Conservation (phyloP, 352 stramenopile species). For the Globisporangium solare region DNA sequence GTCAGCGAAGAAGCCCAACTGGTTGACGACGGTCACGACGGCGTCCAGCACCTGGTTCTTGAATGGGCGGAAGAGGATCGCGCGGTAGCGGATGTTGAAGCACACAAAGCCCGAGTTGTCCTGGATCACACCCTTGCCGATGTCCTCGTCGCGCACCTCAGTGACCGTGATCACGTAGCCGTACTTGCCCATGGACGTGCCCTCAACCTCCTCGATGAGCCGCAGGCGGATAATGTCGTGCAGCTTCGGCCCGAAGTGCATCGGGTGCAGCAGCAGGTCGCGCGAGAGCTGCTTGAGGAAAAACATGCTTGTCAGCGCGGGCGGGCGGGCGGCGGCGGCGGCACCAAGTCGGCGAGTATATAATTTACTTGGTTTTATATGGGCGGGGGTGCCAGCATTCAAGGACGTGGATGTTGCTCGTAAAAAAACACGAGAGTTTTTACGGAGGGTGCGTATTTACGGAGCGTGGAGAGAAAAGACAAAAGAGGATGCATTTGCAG, state of each 20-base stretch:
- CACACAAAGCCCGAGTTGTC: constrained; percentile 96
- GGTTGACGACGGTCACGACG: constrained; percentile 95
- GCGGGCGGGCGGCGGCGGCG: no score
- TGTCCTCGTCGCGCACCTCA: constrained; percentile 95
- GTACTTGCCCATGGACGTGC: constrained; percentile 94
- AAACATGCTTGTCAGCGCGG: no score
- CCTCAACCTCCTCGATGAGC: constrained; percentile 96
- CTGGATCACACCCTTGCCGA: constrained; percentile 96
- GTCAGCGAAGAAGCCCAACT: constrained; percentile 96
- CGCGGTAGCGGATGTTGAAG: constrained; percentile 95
- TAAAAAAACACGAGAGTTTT: no score
- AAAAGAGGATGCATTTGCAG: not conserved
- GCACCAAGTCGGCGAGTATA: no score
- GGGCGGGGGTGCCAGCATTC: no score
- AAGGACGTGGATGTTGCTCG: no score
- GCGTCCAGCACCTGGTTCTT: constrained; percentile 98
- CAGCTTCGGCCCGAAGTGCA: constrained; percentile 95
- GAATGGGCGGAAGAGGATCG: constrained; percentile 95
- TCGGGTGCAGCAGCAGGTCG: constrained; percentile 74
- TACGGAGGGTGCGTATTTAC: not conserved
- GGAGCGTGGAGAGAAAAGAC: not conserved
- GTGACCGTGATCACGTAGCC: constrained; percentile 97
- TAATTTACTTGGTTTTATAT: no score
- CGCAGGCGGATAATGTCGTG: constrained; percentile 94
- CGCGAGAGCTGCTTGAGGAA: no score